Conservation (phyloP, 1,139 yeast species). For the Casaregolazyma suthepensis region DNA sequence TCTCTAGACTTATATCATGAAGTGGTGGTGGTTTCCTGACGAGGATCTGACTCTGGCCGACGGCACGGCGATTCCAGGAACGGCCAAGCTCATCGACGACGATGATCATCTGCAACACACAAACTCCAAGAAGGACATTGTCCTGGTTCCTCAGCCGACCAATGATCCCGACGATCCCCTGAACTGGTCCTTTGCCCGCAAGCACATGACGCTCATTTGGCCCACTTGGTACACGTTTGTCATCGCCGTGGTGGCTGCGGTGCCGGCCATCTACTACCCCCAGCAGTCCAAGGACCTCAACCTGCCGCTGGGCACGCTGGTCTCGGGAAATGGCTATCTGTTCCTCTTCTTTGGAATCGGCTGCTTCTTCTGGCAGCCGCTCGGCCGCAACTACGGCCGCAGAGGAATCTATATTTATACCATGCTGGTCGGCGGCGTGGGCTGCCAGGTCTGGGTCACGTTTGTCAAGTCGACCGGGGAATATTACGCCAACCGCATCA, state of each 20-base stretch:
- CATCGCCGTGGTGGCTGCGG: constrained; percentile 43
- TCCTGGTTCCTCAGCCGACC: constrained; percentile 42
- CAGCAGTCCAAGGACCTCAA: constrained; percentile 33
- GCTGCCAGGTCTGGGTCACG: constrained; percentile 26
- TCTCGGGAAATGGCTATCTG: constrained; percentile 47
- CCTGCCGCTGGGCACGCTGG: constrained; percentile 38
- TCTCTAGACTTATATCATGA: not conserved
- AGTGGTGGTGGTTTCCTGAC: constrained; percentile 9
- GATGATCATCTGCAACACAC: constrained; percentile 26
- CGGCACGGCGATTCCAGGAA: constrained; percentile 36
- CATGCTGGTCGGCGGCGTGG: constrained; percentile 23
- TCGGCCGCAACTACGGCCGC: constrained; percentile 49
- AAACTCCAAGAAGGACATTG: constrained; percentile 31
- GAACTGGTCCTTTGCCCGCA: constrained; percentile 39
- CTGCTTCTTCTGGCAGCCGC: constrained; percentile 44
- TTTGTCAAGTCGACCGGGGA: constrained; percentile 21
- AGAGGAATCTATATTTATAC: constrained; percentile 43
- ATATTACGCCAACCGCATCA: constrained; percentile 38
- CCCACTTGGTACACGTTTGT: constrained; percentile 39
- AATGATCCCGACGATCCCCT: constrained; percentile 47
- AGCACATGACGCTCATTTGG: constrained; percentile 27
- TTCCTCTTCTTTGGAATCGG: constrained; percentile 46
- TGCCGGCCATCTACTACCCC: constrained; percentile 20
- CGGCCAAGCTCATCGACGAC: constrained; percentile 51
- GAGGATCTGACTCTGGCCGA: constrained; percentile 12